These are phyloP conservation scores for Chaetomium tenue DNA, from an alignment of 495 filamentous ascomycete genomes.

Conservation along the genomic window DNA sequence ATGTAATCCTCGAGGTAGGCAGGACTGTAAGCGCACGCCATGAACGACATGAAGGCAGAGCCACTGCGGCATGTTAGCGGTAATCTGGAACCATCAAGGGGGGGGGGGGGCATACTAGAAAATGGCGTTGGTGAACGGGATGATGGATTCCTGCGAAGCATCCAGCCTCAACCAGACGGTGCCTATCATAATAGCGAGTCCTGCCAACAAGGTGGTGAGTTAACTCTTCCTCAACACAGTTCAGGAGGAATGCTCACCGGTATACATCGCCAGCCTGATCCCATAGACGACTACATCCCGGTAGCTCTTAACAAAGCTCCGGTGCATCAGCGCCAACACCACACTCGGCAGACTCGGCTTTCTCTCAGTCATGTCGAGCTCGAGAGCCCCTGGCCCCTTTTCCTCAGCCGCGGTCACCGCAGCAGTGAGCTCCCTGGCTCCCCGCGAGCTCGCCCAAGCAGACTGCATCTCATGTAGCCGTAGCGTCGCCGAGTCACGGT, in stretches of 20 bases:
- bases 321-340: conserved; percentile 56
- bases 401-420: conserved; percentile 22
- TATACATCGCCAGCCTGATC: conserved; percentile 79
- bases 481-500: conserved; percentile 42
- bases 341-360: conserved; percentile 31
- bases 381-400: conserved; percentile 3
- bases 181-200: conserved; percentile 81
- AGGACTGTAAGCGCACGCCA: conserved; percentile 82
- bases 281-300: conserved; percentile 80
- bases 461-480: conserved; percentile 45
- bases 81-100: not conserved
- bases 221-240: conserved; percentile 7
- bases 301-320: conserved; percentile 75
- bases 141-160: conserved; percentile 63
- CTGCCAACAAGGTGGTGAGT: conserved; percentile 13
- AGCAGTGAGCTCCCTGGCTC: conserved; percentile 17
- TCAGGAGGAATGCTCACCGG: conserved; percentile 46
- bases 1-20: conserved; percentile 76
- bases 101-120: conserved; percentile 33
- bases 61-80: conserved; percentile 56
- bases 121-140: conserved; percentile 77
- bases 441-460: conserved; percentile 41
- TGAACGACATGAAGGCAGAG: conserved; percentile 85
- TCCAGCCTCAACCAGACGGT: conserved; percentile 76
- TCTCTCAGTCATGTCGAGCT: conserved; percentile 24